A percentile compares a stretch with the other conserved stretches of the same genome.
phyloP scores from a whole-genome alignment of 2,329 filamentous ascomycete species.

The Saccharata proteae region DNA sequence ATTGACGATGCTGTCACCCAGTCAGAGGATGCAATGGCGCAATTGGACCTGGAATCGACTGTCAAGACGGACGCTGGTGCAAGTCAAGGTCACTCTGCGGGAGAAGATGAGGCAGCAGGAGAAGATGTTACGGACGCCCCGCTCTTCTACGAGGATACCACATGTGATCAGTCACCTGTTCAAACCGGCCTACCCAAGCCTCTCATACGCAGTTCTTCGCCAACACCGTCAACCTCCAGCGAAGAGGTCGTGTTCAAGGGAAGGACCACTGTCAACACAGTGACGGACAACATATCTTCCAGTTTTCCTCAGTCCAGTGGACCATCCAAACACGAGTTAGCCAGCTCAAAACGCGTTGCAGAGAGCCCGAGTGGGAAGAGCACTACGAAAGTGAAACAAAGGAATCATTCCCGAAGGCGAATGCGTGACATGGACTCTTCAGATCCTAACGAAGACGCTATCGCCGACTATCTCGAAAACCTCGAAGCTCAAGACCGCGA shows the following conservation, averaged over 20 bases:
- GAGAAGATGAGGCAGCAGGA: no score
- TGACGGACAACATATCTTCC: no score
- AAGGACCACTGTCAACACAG: constrained; percentile 10
- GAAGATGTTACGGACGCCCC: background rate
- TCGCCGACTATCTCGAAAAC: constrained; percentile 62
- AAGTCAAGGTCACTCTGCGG: no score
- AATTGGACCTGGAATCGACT: constrained; percentile 13
- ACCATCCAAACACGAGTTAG: no score
- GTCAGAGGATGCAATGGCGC: constrained; percentile 16
- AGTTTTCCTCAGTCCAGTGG: no score
- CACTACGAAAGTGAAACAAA: no score
- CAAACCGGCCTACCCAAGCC: constrained; percentile 8
- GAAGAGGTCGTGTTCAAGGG: constrained; percentile 53
- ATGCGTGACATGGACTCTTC: no score
- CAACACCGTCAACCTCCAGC: constrained; percentile 45
- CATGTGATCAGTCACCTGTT: constrained; percentile 1
- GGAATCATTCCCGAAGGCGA: no score
- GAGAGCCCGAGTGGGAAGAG: no score
- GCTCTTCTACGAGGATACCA: constrained; percentile 8
- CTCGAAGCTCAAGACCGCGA: constrained; percentile 36
- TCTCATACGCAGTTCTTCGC: constrained; percentile 26
- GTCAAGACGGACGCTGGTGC: background rate
- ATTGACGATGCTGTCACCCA: constrained; percentile 8
- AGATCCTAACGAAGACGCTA: constrained; percentile 39
- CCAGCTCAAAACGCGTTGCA: no score